Evolutionary conservation across 2,329 filamentous ascomycete genomes (phyloP).

Genomic region (Cytospora chrysosperma): DNA sequence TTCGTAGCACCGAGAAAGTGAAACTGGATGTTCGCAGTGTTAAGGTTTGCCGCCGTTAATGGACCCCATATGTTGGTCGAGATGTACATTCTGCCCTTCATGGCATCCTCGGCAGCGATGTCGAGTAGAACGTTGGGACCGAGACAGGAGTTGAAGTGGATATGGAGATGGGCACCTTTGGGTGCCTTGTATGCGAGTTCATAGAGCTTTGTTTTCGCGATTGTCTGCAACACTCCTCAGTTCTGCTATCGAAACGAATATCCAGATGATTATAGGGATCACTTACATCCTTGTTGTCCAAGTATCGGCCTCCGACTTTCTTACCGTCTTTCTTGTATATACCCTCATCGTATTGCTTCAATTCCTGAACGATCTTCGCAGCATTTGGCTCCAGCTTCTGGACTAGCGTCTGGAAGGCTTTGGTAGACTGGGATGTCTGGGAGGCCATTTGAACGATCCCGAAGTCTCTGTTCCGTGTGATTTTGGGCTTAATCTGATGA

Average conservation of each 20-base stretch:
- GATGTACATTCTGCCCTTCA: slow-evolving; percentile 64
- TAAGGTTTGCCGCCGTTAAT: slow-evolving; percentile 41
- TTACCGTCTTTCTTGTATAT: too few relatives aligned
- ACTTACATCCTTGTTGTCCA: too few relatives aligned
- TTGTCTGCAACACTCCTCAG: slow-evolving; percentile 26
- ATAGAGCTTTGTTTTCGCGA: slow-evolving; percentile 56
- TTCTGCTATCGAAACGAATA: background rate
- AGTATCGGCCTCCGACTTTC: too few relatives aligned
- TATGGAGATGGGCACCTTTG: slow-evolving; percentile 71
- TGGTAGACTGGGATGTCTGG: too few relatives aligned
- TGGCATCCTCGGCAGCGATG: slow-evolving; percentile 34
- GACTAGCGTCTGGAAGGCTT: too few relatives aligned
- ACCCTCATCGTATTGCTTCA: too few relatives aligned
- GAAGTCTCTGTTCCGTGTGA: too few relatives aligned
- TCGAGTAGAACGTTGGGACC: slow-evolving; percentile 58
- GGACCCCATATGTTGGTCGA: slow-evolving; percentile 53
- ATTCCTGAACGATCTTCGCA: too few relatives aligned
- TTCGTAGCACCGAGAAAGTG: slow-evolving; percentile 43
- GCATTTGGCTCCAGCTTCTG: too few relatives aligned
- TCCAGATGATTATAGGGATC: too few relatives aligned
- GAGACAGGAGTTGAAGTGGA: slow-evolving; percentile 75
- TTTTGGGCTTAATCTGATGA: too few relatives aligned
- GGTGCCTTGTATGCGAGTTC: slow-evolving; percentile 58
- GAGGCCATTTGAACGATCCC: too few relatives aligned
- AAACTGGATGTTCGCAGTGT: slow-evolving; percentile 62